Evolutionary conservation across 352 stramenopile species (phyloP), one percentile per base, ranked within the genome.

Genomic region (Phytophthora uliginosa): DNA sequence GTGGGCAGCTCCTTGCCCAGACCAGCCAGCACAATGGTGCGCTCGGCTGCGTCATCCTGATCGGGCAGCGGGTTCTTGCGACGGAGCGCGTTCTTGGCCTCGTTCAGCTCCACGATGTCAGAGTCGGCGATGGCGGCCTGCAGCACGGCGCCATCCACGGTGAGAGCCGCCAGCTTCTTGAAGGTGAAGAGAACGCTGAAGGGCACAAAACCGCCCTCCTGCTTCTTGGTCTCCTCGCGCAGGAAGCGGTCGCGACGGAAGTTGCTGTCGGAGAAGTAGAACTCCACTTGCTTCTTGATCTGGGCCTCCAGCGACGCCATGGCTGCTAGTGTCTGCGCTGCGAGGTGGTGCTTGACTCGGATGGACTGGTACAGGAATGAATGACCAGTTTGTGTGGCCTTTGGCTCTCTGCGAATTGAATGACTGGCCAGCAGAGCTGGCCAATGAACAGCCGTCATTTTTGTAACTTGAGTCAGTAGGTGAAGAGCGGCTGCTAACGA

Each of bases 261-360:
- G 77, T 98, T 98, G 79, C 88, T 95, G 79, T 97, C 92, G 48
- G 84, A 94, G 82, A 98, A 98, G 86, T 98, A 98, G 77, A 98
- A 98, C 85, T 98, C 93, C 51, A 98, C 86, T 85, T 98, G 92
- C 80, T 95, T 91, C 79, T 93, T 92, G 75, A 97, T 89, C 74
- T 94, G 85, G 48, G 73, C 75, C 45, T 89, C 78, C 59, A 93
- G 54, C 22, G 85, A 90, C 54, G 81, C 73, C 85, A 93, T 94
- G 17, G 26, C 47, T 69, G 15, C 36, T 47, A 40, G 34, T 40
- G 34, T 13, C 12, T 17, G 36, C 24, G 24, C 24, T 26, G 24
- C 24, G 28, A 31, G 28, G 4, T 31, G 28, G 28, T 31, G 28
- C 28, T 31, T 45, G 38, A 47, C 20, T 60, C 33, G 42, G 45